These are phyloP conservation scores for Sparassis latifolia DNA, from an alignment of 1,284 basidiomycete genomes.

Conservation along the genomic window DNA sequence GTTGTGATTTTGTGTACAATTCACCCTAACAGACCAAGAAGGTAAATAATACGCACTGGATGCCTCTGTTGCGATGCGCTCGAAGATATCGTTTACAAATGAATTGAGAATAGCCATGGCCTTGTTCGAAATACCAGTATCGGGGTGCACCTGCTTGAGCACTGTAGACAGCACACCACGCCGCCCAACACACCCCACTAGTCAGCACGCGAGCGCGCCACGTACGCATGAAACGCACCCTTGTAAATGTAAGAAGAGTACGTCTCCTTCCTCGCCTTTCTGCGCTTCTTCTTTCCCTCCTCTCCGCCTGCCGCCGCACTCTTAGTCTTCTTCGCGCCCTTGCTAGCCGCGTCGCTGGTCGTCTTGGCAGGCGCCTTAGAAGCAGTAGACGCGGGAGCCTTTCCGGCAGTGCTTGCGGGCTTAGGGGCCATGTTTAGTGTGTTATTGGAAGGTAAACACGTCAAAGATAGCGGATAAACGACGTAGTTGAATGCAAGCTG, in stretches of 20 bases:
- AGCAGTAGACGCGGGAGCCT: slow-evolving; percentile 52
- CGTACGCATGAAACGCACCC: slow-evolving; percentile 40
- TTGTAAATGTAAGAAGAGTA: slow-evolving; percentile 96
- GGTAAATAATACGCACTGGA: slow-evolving; percentile 48
- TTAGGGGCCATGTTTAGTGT: slow-evolving; percentile 27
- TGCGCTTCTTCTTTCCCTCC: slow-evolving; percentile 82
- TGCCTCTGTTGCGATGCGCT: slow-evolving; percentile 87
- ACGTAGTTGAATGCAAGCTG: too few species aligned
- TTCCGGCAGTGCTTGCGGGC: slow-evolving; percentile 44
- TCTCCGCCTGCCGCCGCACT: slow-evolving; percentile 59
- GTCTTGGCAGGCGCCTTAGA: slow-evolving; percentile 76
- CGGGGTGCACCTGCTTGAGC: slow-evolving; percentile 90
- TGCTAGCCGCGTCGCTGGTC: slow-evolving; percentile 43
- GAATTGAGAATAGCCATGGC: slow-evolving; percentile 94
- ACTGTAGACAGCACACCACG: slow-evolving; percentile 36
- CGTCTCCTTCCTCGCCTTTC: slow-evolving; percentile 86
- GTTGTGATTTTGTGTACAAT: too few species aligned
- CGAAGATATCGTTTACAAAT: slow-evolving; percentile 91
- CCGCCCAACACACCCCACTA: neutral
- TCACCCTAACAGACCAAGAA: neutral
- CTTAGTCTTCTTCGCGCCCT: slow-evolving; percentile 83
- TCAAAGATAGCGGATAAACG: too few species aligned
- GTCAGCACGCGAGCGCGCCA: neutral
- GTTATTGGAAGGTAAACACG: neutral
- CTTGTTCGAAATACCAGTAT: slow-evolving; percentile 97